Evolutionary conservation across 768 basidiomycete genomes (phyloP).

Genomic region (Termitomyces sp.): DNA sequence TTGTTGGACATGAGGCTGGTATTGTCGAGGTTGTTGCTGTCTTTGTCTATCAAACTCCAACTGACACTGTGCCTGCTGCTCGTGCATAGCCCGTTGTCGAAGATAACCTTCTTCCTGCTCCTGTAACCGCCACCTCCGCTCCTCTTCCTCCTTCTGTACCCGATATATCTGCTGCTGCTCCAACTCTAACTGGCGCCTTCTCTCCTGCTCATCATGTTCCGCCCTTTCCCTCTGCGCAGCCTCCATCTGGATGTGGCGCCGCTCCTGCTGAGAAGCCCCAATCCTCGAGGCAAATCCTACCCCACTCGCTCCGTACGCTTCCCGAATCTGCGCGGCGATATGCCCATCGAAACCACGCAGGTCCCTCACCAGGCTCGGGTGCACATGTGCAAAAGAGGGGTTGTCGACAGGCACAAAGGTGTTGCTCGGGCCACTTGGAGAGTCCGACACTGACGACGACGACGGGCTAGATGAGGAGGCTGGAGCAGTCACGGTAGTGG

Average conservation of each 20-base stretch:
- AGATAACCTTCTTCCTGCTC: slow-evolving; percentile 10
- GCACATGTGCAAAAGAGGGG: slow-evolving; percentile 41
- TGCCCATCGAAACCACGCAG: slow-evolving; percentile 51
- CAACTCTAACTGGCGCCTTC: slow-evolving; percentile 14
- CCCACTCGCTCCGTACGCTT: slow-evolving; percentile 33
- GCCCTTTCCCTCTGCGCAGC: slow-evolving; percentile 20
- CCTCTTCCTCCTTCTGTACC: slow-evolving; percentile 16
- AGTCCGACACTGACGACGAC: slow-evolving; percentile 1
- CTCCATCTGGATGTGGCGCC: slow-evolving; percentile 8
- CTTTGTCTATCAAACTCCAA: slow-evolving; percentile 15
- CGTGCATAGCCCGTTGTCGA: slow-evolving; percentile 8
- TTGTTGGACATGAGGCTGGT: slow-evolving; percentile 5
- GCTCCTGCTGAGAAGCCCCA: background rate
- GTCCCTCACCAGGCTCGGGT: slow-evolving; percentile 52
- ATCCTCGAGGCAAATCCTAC: slow-evolving; percentile 22
- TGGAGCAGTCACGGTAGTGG: background rate
- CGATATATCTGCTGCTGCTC: slow-evolving; percentile 18
- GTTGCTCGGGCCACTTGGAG: slow-evolving; percentile 23
- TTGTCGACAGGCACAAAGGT: slow-evolving; percentile 24
- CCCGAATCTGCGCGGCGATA: slow-evolving; percentile 43
- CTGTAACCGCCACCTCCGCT: slow-evolving; percentile 17
- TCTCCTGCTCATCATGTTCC: slow-evolving; percentile 20
- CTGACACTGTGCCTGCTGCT: slow-evolving; percentile 14
- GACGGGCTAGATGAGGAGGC: slow-evolving; percentile 12
- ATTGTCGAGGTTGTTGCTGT: slow-evolving; percentile 15